Conservation (phyloP, 2,329 filamentous ascomycete species). For the Lojkania enalia region DNA sequence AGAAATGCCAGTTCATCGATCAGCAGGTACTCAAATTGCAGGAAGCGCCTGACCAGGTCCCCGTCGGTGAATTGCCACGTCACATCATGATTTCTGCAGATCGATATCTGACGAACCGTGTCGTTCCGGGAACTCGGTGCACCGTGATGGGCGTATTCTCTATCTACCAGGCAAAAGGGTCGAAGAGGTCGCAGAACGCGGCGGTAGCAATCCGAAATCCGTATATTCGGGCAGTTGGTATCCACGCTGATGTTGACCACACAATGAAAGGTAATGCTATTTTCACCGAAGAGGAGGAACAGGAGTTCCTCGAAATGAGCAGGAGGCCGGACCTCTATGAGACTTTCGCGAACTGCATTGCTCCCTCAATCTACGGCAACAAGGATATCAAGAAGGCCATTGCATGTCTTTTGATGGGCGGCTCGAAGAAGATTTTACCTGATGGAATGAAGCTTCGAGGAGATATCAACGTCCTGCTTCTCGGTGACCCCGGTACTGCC, state of each 20-base stretch:
- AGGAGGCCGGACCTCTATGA: conserved; percentile 90
- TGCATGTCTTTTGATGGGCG: conserved; percentile 87
- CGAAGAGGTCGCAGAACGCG: conserved; percentile 72
- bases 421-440: conserved; percentile 95
- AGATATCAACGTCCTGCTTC: conserved; percentile 94
- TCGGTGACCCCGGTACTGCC: conserved; percentile 96
- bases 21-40: conserved; percentile 98
- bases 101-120: conserved; percentile 89
- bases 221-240: conserved; percentile 89
- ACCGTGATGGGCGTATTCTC: conserved; percentile 97
- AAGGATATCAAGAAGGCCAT: conserved; percentile 97
- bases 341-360: conserved; percentile 87
- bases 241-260: conserved; percentile 87
- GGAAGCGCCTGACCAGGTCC: conserved; percentile 95
- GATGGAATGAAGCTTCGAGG: conserved; percentile 97
- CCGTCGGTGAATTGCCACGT: conserved; percentile 90
- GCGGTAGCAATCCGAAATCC: conserved; percentile 95
- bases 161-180: conserved; percentile 92
- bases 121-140: conserved; percentile 92
- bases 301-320: conserved; percentile 92
- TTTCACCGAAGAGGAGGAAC: conserved; percentile 94
- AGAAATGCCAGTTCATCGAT: conserved; percentile 92
- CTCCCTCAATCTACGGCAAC: conserved; percentile 96
- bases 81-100: conserved; percentile 98
- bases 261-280: conserved; percentile 80